Evolutionary conservation across 2,329 filamentous ascomycete genomes (phyloP).

Genomic region (Cryoendolithus antarcticus): DNA sequence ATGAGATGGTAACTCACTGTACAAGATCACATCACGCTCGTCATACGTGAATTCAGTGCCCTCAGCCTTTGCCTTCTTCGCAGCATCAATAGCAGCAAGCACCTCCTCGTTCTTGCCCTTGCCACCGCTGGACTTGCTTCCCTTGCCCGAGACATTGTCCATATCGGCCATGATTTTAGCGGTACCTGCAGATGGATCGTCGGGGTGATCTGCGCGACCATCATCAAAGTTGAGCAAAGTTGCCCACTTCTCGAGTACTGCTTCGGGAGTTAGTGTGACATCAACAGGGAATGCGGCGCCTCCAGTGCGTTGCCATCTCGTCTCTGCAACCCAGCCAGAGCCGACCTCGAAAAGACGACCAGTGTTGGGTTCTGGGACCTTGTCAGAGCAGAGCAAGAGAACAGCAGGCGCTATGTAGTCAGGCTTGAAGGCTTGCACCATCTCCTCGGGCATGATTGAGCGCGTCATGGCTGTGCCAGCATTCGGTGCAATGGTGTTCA

Average conservation of each 20-base stretch:
- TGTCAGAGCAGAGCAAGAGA: slow-evolving; percentile 73
- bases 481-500: slow-evolving; percentile 97
- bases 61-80: slow-evolving; percentile 57
- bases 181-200: slow-evolving; percentile 62
- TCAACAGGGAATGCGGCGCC: slow-evolving; percentile 88
- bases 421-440: slow-evolving; percentile 98
- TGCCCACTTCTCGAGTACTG: slow-evolving; percentile 62
- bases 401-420: slow-evolving; percentile 95
- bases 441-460: slow-evolving; percentile 88
- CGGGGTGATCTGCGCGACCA: slow-evolving; percentile 74
- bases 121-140: slow-evolving; percentile 22
- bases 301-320: slow-evolving; percentile 85
- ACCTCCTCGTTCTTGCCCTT: slow-evolving; percentile 45
- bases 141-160: slow-evolving; percentile 52
- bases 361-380: slow-evolving; percentile 69
- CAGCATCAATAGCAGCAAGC: slow-evolving; percentile 62
- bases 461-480: slow-evolving; percentile 92
- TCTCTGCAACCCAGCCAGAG: slow-evolving; percentile 83
- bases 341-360: slow-evolving; percentile 89
- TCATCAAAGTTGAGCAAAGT: slow-evolving; percentile 80
- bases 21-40: slow-evolving; percentile 82
- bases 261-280: slow-evolving; percentile 70
- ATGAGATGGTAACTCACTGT: slow-evolving; percentile 40
- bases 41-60: slow-evolving; percentile 71
- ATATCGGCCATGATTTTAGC: slow-evolving; percentile 78